Evolutionary conservation across 148 eudicot species (phyloP).

Genomic region (Vaccinium myrtillus): DNA sequence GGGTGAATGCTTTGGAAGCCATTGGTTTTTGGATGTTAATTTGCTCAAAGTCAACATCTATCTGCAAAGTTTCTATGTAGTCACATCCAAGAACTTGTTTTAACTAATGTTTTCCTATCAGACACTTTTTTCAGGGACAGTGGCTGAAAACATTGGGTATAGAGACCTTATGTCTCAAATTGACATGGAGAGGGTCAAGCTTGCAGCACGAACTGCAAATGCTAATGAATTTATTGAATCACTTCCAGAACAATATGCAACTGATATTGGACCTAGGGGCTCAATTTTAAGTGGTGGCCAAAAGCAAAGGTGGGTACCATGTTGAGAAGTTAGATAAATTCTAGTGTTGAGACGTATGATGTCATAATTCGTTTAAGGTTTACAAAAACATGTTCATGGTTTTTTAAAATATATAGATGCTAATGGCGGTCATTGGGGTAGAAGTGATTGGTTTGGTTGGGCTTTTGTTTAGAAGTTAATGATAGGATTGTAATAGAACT

Average conservation of each 20-base stretch:
- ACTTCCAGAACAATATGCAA: conserved; percentile 71
- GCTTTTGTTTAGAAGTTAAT: background rate
- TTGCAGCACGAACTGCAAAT: conserved; percentile 84
- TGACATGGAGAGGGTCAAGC: conserved; percentile 74
- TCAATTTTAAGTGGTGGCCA: conserved; percentile 94
- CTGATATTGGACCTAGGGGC: conserved; percentile 82
- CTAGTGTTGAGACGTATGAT: background rate
- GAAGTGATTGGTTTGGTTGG: background rate
- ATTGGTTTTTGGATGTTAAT: background rate
- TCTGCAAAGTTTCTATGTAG: background rate
- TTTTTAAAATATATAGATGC: background rate
- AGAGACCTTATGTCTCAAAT: conserved; percentile 65
- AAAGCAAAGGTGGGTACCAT: conserved; percentile 67
- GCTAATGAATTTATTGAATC: conserved; percentile 82
- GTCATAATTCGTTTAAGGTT: background rate
- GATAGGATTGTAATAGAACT: background rate
- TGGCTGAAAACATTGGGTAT: conserved; percentile 93
- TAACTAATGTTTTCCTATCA: conserved; percentile 27
- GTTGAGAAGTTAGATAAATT: background rate
- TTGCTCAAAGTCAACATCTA: background rate
- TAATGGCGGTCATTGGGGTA: background rate
- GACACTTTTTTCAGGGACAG: conserved; percentile 88
- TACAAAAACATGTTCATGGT: background rate
- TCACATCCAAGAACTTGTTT: background rate
- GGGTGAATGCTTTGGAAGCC: background rate